Conservation (phyloP, 345 rosid genomes). For the Eucalyptus erythrocorys region DNA sequence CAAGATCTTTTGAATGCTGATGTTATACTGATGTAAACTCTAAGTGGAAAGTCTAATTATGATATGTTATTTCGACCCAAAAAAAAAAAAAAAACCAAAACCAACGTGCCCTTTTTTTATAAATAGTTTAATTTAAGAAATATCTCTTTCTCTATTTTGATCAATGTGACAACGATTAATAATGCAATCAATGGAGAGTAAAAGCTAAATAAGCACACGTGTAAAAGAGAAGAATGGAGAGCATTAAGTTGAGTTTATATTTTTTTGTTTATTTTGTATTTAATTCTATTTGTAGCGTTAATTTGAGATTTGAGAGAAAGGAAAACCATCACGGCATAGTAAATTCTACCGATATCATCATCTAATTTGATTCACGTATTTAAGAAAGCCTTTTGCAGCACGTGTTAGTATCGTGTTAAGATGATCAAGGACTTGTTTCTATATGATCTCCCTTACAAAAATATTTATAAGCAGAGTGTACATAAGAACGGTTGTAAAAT, state of each 20-base stretch:
- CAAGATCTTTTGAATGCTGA: too few relatives aligned
- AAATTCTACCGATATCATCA: background rate
- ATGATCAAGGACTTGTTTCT: background rate
- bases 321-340: background rate
- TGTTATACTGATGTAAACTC: too few relatives aligned
- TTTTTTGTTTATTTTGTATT: background rate
- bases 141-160: background rate
- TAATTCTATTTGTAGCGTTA: background rate
- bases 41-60: too few relatives aligned
- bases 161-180: background rate
- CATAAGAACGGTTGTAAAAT: background rate
- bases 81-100: too few relatives aligned
- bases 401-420: background rate
- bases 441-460: background rate
- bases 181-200: background rate
- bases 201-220: background rate
- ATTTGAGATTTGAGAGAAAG: background rate
- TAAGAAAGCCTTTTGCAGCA: background rate
- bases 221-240: background rate
- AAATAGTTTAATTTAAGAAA: background rate
- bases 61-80: too few relatives aligned
- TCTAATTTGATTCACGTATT: background rate
- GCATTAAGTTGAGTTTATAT: background rate
- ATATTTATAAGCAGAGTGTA: background rate
- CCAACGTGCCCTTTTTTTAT: background rate